A percentile compares a stretch with the other conserved stretches of the same genome.
Conservation (phyloP, 768 basidiomycete species). For the Rhodotorula sphaerocarpa region DNA sequence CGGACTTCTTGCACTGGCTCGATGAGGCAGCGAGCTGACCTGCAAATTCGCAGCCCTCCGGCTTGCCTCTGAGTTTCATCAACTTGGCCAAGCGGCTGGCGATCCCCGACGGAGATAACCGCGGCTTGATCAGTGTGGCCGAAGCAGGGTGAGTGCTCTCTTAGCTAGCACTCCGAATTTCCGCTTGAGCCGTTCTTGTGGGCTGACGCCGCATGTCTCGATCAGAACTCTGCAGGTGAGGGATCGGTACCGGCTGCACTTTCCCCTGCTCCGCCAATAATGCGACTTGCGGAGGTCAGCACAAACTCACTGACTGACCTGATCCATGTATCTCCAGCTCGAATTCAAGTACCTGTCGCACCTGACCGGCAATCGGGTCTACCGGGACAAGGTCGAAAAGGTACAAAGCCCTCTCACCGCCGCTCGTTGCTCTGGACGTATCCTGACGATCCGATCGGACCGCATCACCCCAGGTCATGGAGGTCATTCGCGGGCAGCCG, state of each 20-base stretch:
- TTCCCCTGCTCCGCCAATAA: no score
- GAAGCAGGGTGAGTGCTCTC: constrained; percentile 55
- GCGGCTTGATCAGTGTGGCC: constrained; percentile 63
- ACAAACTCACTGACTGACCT: no score
- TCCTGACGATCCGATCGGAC: background rate
- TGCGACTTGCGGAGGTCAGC: no score
- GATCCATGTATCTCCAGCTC: constrained; percentile 55
- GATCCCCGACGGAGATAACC: constrained; percentile 54
- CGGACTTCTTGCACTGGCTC: no score
- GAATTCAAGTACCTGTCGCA: constrained; percentile 81
- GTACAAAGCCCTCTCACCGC: constrained; percentile 46
- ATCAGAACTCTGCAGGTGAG: constrained; percentile 25
- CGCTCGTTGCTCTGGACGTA: background rate
- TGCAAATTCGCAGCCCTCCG: constrained; percentile 54
- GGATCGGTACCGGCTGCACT: no score
- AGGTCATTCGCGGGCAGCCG: constrained; percentile 56
- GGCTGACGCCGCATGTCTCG: background rate
- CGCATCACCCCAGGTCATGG: constrained; percentile 52
- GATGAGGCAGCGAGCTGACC: no score
- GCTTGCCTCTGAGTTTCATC: constrained; percentile 69
- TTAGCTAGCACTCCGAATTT: no score
- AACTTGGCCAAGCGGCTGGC: constrained; percentile 62
- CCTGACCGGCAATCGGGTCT: constrained; percentile 65
- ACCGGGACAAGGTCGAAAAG: constrained; percentile 72
- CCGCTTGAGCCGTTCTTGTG: no score